Percentiles rank a stretch among this genome's conserved stretches.
Evolutionary conservation across 257 asterid species (phyloP).

Genomic region (Lavandula angustifolia): DNA sequence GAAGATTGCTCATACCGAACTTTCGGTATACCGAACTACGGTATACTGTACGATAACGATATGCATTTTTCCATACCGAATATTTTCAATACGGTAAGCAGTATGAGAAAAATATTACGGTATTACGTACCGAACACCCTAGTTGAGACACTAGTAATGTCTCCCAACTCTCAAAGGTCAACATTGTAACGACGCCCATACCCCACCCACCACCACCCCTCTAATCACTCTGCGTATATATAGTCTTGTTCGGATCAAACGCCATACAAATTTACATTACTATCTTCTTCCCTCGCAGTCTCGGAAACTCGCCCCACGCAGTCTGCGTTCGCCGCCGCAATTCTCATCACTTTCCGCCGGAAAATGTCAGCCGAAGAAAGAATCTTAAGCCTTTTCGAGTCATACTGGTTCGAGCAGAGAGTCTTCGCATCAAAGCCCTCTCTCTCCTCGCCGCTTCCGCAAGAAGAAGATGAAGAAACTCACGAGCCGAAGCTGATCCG

Average conservation of each 20-base stretch:
- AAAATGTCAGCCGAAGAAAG: constrained; percentile 42
- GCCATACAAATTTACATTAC: constrained; percentile 7
- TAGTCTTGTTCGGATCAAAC: constrained; percentile 4
- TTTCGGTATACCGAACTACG: too few species aligned
- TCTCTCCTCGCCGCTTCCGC: background rate
- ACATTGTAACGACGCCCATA: constrained; percentile 13
- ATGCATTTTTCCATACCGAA: too few species aligned
- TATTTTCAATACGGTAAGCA: too few species aligned
- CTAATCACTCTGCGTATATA: background rate
- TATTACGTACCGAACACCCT: too few species aligned
- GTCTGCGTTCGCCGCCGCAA: too few species aligned
- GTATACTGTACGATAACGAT: too few species aligned
- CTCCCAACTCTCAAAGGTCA: too few species aligned
- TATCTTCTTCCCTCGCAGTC: background rate
- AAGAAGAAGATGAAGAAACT: background rate
- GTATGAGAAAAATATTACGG: too few species aligned
- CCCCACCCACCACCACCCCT: constrained; percentile 1
- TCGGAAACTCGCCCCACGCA: background rate
- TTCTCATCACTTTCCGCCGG: constrained; percentile 2
- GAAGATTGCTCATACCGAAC: too few species aligned
- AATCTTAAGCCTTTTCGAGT: constrained; percentile 43
- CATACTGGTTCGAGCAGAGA: constrained; percentile 42
- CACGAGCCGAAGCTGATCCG: constrained; percentile 35
- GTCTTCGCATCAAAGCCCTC: constrained; percentile 34
- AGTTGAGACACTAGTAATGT: too few species aligned